Base-by-base conservation (phyloP, 83 land plant species). In the Picea abies region DNA sequence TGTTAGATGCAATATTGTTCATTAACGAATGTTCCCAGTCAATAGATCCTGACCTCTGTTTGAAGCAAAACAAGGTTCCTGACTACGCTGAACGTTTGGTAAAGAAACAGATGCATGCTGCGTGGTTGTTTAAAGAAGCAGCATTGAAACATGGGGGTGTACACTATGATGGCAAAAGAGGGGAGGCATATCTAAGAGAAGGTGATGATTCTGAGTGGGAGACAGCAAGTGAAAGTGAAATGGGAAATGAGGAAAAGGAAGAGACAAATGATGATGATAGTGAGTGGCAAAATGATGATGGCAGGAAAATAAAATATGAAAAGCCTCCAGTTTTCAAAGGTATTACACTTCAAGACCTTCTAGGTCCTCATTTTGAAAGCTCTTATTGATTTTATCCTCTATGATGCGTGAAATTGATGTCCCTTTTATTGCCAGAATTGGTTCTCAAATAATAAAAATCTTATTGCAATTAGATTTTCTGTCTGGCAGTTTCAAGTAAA, bases 91-190 rank as follows among this genome's bases (percentile, higher is more conserved):
- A 96, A 81, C 88, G 89, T 56, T 81, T 96, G 60, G 97, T 96
- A 44, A 96, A 94, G 89, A 94, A 96, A 86, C 97, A 94, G 82
- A 96, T 96, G 98, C 89, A 92, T 72, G 87, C 90, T 66, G 92
- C 97, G 16, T 96, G 99, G 99, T 85, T 97, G 63, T 97, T 97
- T 86, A 90, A 90, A 49, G 98, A 95, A 44, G 98, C 99, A 63
- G 94, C 98, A 14, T 63, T 92, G 35, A 97, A 94, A 82, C 99
- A 94, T 80, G 99, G 99, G 19, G 89, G 87, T 49, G 87, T 87
- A 2, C 91, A 81, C 58, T 77, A 84, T 58, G 93, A 90, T 56
- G 91, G 87, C 73, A 86, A 81, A 32, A 67, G 73, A 73, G 93
- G 91, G 10, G 87, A 87, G 29, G 44, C 79, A 4, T 88, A 84